Base-by-base conservation (phyloP, 106 monocot species). In the Apostasia ramifera region DNA sequence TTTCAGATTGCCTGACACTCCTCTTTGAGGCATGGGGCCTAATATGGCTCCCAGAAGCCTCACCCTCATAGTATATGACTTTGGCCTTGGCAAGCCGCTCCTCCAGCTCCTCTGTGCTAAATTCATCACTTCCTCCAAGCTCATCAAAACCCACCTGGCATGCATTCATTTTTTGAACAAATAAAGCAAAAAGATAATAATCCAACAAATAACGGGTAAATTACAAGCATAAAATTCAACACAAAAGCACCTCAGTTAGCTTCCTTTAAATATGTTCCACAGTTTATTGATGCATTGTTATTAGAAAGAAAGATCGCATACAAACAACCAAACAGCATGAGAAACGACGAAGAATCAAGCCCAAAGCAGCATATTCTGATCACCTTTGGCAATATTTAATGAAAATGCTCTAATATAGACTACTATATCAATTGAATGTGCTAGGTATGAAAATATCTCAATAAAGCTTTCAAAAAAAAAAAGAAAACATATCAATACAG, bases 71-170 rank as follows among this genome's bases (percentile, higher is more conserved):
- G 64, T 68, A 66, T 55, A 98, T 78, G 4, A 87, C 90, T 70
- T 90, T 73, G 43, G 83, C 56, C 71, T 80, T 93, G 5, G 93
- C 84, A 13, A 98, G 82, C 59, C 98, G 83, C 66, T 98, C 98
- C 78, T 98, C 98, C 69, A 98, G 76, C 2, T 85, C 87, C 68
- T 98, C 98, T 3, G 89, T 93, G 54, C 81, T 90, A 61, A 98
- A 98, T 2, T 82, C 93, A 70, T 98, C 98, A 5, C 75, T 90
- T 13, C 93, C 92, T 55, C 98, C 98, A 52, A 98, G 90, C 59
- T 93, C 74, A 77, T 92, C 81, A 70, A 98, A 98, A 4, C 98
- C 98, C 45, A 93, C 98, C 98, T 98, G 84, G 0, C 76, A 80
- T 42, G 11, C 40, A 63, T 67, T 14, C 1, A 48, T 61, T 38